These are phyloP conservation scores for Cryphonectria nitschkei DNA, from an alignment of 2,329 filamentous ascomycete genomes.

Conservation along the genomic window DNA sequence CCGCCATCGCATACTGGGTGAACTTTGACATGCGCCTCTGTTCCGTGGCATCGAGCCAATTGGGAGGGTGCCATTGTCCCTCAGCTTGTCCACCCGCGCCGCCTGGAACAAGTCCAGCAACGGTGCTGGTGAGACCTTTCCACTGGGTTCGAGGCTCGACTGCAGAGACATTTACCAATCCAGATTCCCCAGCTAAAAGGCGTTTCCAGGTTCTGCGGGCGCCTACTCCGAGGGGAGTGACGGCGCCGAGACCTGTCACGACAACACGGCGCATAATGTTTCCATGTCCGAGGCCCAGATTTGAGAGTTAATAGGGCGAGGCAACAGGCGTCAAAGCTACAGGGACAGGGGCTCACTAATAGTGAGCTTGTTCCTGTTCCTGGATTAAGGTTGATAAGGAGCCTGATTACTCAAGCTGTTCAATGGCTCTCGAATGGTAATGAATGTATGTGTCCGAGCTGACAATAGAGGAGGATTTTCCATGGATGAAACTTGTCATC, in stretches of 20 bases:
- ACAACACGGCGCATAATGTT: slow-evolving; percentile 72
- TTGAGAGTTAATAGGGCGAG: slow-evolving; percentile 6
- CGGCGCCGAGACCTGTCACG: slow-evolving; percentile 79
- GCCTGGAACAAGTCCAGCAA: slow-evolving; percentile 79
- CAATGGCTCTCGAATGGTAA: not conserved
- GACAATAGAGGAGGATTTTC: not conserved
- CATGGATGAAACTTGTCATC: not conserved
- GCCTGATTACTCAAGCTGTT: not conserved
- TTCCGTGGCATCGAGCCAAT: slow-evolving; percentile 59
- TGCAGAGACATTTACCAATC: slow-evolving; percentile 73
- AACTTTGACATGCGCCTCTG: slow-evolving; percentile 86
- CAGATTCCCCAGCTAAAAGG: slow-evolving; percentile 78
- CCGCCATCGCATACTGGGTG: slow-evolving; percentile 87
- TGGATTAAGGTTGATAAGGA: not conserved
- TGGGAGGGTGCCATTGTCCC: slow-evolving; percentile 53
- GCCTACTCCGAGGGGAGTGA: slow-evolving; percentile 83
- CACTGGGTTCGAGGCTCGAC: slow-evolving; percentile 63
- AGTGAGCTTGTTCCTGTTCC: not conserved
- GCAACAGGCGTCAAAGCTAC: slow-evolving; percentile 3
- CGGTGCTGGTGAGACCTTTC: slow-evolving; percentile 76
- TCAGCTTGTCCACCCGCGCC: slow-evolving; percentile 41
- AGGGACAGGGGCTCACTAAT: not conserved
- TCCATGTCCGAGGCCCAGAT: slow-evolving; percentile 42
- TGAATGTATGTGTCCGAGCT: not conserved
- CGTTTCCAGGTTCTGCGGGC: slow-evolving; percentile 78